Evolutionary conservation across 371 early-diverging fungal genomes (phyloP).

Genomic region (Rhizopus stolonifer): DNA sequence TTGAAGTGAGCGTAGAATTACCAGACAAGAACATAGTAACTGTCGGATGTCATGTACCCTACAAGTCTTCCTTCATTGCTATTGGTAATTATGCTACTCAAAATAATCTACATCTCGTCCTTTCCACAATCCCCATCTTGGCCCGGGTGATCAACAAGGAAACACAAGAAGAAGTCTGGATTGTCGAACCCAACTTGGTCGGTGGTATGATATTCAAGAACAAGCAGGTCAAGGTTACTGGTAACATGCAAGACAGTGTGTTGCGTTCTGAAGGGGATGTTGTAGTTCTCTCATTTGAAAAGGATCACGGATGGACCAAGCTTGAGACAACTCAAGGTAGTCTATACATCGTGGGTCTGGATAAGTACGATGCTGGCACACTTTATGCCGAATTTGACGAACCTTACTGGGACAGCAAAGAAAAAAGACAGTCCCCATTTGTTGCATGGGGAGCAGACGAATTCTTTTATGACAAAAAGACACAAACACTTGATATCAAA

Average conservation of each 20-base stretch:
- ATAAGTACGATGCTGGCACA: conserved; percentile 48
- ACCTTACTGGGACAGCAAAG: conserved; percentile 45
- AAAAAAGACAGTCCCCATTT: conserved; percentile 28
- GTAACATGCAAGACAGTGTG: conserved; percentile 44
- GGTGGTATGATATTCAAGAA: conserved; percentile 66
- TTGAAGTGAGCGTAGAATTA: conserved; percentile 44
- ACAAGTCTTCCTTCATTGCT: conserved; percentile 67
- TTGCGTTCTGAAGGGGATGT: conserved; percentile 33
- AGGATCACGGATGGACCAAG: conserved; percentile 50
- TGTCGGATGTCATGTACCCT: conserved; percentile 54
- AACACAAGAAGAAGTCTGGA: conserved; percentile 63
- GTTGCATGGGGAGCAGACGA: conserved; percentile 54
- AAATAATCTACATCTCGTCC: conserved; percentile 56
- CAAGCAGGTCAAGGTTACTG: conserved; percentile 35
- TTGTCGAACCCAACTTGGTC: conserved; percentile 58
- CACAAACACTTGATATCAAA: conserved; percentile 28
- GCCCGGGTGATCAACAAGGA: conserved; percentile 35
- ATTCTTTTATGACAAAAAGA: conserved; percentile 33
- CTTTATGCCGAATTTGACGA: conserved; percentile 60
- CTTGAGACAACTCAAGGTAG: conserved; percentile 34
- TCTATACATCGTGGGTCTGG: conserved; percentile 48
- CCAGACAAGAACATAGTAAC: conserved; percentile 25
- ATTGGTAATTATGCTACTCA: conserved; percentile 63
- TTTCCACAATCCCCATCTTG: conserved; percentile 69
- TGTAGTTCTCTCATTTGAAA: conserved; percentile 50